Base-by-base conservation (phyloP, 164 flowering plant genomes). In the Kalanchoe fedtschenkoi region DNA sequence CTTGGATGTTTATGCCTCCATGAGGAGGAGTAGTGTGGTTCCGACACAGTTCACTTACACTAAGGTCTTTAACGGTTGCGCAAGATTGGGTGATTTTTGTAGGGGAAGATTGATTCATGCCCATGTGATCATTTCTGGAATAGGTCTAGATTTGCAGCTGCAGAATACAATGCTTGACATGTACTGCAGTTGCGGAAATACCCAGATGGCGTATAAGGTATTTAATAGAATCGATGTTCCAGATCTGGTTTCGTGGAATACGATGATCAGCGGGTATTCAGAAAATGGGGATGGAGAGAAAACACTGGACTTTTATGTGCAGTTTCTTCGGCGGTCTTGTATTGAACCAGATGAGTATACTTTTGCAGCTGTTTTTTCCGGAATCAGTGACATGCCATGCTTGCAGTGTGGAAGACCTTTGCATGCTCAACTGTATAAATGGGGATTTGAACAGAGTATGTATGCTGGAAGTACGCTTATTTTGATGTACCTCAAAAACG, bases 191-290 rank as follows among this genome's bases (percentile, higher is more conserved):
- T 85, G 87, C 60, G 80, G 83, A 11, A 76, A 81, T 42, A 64
- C 54, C 9, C 41, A 65, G 37, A 62, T 74, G 2, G 96, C 88
- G n/a, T 71, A 59, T 56, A 38, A 13, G n/a, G 66, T 85, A 6
- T 91, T 91, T 65, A 68, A 58, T 6, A 71, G 71, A 63, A 81
- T 80, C 19, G 67, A 76, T 57, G 64, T 43, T 17, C 91, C 81
- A 14, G 88, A 87, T 70, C 67, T 81, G 42, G 95, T 87, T 51
- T 77, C 97, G 3, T 91, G 93, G 95, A 91, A 91, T 71, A 70
- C 96, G 4, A 77, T 91, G 74, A 84, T 89, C 42, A 61, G 85
- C 14, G 90, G 91, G 63, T 81, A 42, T 71, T 62, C 87, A 2
- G 81, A 77, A 46, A 81, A 71, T 51, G 84, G 72, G 58, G 77